Evolutionary conservation across 2,329 filamentous ascomycete species (phyloP).

Genomic region (Fusarium annulatum): DNA sequence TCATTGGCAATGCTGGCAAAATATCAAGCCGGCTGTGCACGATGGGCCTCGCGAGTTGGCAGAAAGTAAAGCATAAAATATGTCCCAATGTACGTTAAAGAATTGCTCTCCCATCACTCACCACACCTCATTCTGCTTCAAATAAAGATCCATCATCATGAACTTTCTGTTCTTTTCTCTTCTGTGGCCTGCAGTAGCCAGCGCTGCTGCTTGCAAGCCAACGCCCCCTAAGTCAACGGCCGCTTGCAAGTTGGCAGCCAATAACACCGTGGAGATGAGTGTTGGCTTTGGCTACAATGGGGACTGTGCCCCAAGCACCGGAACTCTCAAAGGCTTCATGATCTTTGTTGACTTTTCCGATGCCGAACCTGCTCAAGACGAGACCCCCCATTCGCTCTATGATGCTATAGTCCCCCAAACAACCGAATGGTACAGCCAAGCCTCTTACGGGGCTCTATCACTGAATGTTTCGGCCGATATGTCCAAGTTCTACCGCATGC

Average conservation of each 20-base stretch:
- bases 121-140: background rate
- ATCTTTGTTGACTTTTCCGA: slow-evolving; percentile 54
- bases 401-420: slow-evolving; percentile 31
- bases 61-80: background rate
- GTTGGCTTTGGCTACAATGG: background rate
- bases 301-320: slow-evolving; percentile 49
- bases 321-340: slow-evolving; percentile 48
- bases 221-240: background rate
- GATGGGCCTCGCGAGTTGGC: background rate
- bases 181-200: background rate
- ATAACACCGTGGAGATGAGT: background rate
- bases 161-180: background rate
- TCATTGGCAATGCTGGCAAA: background rate
- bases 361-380: slow-evolving; percentile 28
- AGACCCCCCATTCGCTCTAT: slow-evolving; percentile 41
- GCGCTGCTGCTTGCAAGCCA: background rate
- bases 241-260: slow-evolving; percentile 3
- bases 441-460: slow-evolving; percentile 38
- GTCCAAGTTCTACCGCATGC: slow-evolving; percentile 44
- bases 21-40: background rate
- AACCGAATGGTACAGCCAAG: slow-evolving; percentile 40
- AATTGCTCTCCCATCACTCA: background rate
- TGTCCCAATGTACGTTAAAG: background rate
- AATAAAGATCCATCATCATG: background rate
- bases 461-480: slow-evolving; percentile 41